A percentile compares a stretch with the other conserved stretches of the same genome.
Conservation (phyloP, 768 basidiomycete species). For the Obba rivulosa region DNA sequence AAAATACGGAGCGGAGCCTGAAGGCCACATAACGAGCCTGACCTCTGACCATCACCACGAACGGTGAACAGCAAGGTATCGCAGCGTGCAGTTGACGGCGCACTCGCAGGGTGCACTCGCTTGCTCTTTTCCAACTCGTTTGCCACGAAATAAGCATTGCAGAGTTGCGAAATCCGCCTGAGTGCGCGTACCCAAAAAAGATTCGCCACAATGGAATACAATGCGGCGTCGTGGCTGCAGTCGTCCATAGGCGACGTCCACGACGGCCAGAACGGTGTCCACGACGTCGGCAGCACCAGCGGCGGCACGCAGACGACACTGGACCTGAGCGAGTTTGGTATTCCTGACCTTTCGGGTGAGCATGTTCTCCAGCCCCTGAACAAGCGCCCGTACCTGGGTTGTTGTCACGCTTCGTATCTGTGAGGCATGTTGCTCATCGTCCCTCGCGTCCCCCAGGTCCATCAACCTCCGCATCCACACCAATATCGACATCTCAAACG, state of each 20-base stretch:
- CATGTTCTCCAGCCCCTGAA: conserved; percentile 14
- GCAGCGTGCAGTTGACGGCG: conserved; percentile 13
- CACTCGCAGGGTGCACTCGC: too few species aligned
- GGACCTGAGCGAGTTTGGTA: conserved; percentile 39
- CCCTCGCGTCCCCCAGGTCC: conserved; percentile 20
- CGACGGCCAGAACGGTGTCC: conserved; percentile 16
- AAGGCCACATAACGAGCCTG: conserved; percentile 18
- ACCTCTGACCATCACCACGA: conserved; percentile 25
- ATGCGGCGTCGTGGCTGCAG: conserved; percentile 37
- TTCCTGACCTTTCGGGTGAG: conserved; percentile 39
- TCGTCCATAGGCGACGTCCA: conserved; percentile 19
- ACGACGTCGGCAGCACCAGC: conserved; percentile 26
- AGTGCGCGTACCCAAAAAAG: conserved; percentile 38
- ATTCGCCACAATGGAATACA: conserved; percentile 42
- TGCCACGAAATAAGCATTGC: conserved; percentile 40
- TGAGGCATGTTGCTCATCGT: conserved; percentile 9
- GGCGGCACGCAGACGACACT: conserved; percentile 28
- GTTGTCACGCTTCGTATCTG: not conserved
- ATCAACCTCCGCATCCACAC: conserved; percentile 35
- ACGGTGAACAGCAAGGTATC: conserved; percentile 22
- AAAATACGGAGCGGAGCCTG: conserved; percentile 17
- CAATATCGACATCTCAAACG: conserved; percentile 38
- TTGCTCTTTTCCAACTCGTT: conserved; percentile 28
- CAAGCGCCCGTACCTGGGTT: conserved; percentile 9
- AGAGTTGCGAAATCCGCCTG: conserved; percentile 38